These are phyloP conservation scores for Gynostemma pentaphyllum DNA, from an alignment of 306 rosid genomes.

Conservation along the genomic window DNA sequence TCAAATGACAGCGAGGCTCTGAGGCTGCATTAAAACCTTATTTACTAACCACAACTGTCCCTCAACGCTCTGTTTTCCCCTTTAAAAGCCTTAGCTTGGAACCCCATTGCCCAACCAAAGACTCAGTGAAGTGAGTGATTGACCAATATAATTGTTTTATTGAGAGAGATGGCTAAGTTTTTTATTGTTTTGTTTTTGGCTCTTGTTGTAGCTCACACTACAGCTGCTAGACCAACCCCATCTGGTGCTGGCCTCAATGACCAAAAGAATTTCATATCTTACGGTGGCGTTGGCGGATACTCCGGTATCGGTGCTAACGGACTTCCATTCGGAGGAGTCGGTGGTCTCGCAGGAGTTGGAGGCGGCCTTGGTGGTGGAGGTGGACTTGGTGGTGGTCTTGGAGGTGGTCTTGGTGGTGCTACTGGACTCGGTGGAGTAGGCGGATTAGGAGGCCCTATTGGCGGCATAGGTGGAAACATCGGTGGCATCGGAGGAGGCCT, in stretches of 20 bases:
- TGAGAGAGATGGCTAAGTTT: conserved; percentile 30
- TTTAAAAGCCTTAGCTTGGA: neutral
- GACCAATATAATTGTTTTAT: no score
- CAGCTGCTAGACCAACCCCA: conserved; percentile 44
- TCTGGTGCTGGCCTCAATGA: conserved; percentile 37
- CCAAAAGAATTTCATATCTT: conserved; percentile 50
- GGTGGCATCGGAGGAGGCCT: conserved; percentile 1
- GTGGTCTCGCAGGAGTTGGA: conserved; percentile 34
- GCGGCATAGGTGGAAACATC: conserved; percentile 5
- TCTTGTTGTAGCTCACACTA: conserved; percentile 26
- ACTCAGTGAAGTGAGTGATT: no score
- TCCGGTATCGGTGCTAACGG: conserved; percentile 52
- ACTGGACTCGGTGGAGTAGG: conserved; percentile 4
- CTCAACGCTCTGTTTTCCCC: neutral
- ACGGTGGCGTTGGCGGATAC: conserved; percentile 53
- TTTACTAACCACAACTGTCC: conserved; percentile 48
- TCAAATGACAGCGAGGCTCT: neutral
- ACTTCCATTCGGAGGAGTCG: conserved; percentile 47
- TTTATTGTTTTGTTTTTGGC: conserved; percentile 38
- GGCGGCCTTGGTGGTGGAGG: conserved; percentile 25
- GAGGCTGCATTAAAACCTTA: conserved; percentile 27
- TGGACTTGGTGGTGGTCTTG: conserved; percentile 15
- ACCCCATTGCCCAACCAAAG: neutral
- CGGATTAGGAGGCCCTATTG: conserved; percentile 13
- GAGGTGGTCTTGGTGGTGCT: conserved; percentile 17